Evolutionary conservation across 495 filamentous ascomycete genomes (phyloP).

Genomic region (Aspergillus haitiensis): DNA sequence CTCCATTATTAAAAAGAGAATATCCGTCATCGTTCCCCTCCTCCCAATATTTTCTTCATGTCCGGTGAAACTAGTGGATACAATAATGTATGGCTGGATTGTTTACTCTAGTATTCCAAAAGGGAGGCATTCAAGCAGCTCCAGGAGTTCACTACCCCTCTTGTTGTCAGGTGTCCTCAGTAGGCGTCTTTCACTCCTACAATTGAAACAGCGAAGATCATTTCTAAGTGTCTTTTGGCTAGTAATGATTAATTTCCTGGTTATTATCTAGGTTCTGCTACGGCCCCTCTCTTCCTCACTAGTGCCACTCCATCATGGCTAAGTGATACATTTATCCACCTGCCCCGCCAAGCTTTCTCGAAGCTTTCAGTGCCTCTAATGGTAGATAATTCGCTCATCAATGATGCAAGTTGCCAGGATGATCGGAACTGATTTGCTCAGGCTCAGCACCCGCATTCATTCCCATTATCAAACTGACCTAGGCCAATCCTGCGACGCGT

Average conservation of each 20-base stretch:
- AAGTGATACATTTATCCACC: not conserved
- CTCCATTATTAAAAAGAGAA: not conserved
- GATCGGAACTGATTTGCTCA: conserved; percentile 4
- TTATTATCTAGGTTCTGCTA: not conserved
- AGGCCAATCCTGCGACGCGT: conserved; percentile 13
- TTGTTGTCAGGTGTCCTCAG: not conserved
- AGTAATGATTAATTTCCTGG: not conserved
- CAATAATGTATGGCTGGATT: no score
- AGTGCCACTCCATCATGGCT: no score
- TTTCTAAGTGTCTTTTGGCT: not conserved
- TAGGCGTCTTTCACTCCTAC: not conserved
- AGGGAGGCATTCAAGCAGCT: no score
- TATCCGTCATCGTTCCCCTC: not conserved
- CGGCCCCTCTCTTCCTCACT: not conserved
- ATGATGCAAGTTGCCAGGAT: not conserved
- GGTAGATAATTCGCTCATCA: conserved; percentile 18
- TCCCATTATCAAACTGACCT: not conserved
- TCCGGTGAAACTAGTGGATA: not conserved
- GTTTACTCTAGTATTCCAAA: no score
- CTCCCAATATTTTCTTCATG: not conserved
- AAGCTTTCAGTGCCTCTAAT: conserved; percentile 23
- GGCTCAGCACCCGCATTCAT: not conserved
- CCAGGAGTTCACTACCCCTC: not conserved
- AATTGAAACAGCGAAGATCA: not conserved
- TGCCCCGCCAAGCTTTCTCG: conserved; percentile 26